Evolutionary conservation across 176 grass and related monocot species (phyloP).

Genomic region (Oryza nivara): DNA sequence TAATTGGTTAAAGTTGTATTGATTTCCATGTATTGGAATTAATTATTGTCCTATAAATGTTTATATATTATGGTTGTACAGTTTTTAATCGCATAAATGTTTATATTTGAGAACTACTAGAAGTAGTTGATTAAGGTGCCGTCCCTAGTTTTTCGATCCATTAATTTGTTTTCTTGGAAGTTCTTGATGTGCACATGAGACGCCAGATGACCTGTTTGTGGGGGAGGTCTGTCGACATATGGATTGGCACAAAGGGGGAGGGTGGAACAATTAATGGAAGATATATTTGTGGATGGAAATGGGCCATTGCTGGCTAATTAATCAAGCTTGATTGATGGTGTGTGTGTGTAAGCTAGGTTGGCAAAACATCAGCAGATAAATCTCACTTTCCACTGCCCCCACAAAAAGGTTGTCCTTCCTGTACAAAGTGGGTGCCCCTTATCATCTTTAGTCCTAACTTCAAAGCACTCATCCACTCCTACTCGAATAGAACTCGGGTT

Average conservation of each 20-base stretch:
- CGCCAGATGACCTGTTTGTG: not conserved
- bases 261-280: not conserved
- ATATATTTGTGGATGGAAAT: not conserved
- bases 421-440: not conserved
- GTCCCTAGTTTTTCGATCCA: not conserved
- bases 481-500: too few species aligned
- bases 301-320: slow-evolving; percentile 34
- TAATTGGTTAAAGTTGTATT: too few species aligned
- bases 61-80: too few species aligned
- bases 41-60: too few species aligned
- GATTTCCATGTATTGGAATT: too few species aligned
- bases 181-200: not conserved
- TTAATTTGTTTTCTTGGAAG: not conserved
- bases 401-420: not conserved
- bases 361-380: slow-evolving; percentile 23
- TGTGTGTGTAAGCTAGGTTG: not conserved
- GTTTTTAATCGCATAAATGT: too few species aligned
- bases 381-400: slow-evolving; percentile 17
- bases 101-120: too few species aligned
- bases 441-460: not conserved
- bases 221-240: not conserved
- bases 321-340: not conserved
- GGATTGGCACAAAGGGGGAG: not conserved
- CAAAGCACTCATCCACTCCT: too few species aligned
- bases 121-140: too few species aligned